These are phyloP conservation scores for Verbascum thapsus DNA, from an alignment of 257 asterid species.

Conservation along the genomic window DNA sequence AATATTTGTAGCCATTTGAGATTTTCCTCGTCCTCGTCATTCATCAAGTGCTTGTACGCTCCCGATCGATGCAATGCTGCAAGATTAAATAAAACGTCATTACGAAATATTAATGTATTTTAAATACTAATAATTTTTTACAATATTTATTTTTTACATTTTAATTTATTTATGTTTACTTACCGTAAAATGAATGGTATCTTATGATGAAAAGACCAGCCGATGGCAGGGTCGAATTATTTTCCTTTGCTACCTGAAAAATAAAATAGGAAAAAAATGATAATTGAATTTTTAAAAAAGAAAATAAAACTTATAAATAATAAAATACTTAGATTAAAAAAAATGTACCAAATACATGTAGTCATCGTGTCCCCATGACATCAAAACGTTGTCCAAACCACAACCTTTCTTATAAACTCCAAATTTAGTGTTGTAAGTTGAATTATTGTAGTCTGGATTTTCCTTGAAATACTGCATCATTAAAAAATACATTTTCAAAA, in stretches of 20 bases:
- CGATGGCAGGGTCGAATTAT: conserved; percentile 69
- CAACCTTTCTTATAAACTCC: conserved; percentile 76
- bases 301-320: not conserved
- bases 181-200: conserved; percentile 85
- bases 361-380: conserved; percentile 98
- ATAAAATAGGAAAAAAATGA: too few species aligned
- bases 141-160: too few species aligned
- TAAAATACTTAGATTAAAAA: not conserved
- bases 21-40: conserved; percentile 64
- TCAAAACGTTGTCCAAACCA: conserved; percentile 71
- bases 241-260: conserved; percentile 76
- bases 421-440: conserved; percentile 54
- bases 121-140: not conserved
- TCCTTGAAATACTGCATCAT: conserved; percentile 62
- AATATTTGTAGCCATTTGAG: conserved; percentile 70
- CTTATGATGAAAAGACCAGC: conserved; percentile 81
- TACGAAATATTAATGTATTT: not conserved
- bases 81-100: conserved; percentile 6
- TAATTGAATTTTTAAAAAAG: not conserved
- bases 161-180: not conserved
- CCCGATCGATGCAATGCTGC: conserved; percentile 76
- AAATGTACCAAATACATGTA: conserved; percentile 77
- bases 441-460: conserved; percentile 56
- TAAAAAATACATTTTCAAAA: not conserved
- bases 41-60: conserved; percentile 72